Evolutionary conservation across 176 grass and related monocot species (phyloP).

Genomic region (Oryza brachyantha): DNA sequence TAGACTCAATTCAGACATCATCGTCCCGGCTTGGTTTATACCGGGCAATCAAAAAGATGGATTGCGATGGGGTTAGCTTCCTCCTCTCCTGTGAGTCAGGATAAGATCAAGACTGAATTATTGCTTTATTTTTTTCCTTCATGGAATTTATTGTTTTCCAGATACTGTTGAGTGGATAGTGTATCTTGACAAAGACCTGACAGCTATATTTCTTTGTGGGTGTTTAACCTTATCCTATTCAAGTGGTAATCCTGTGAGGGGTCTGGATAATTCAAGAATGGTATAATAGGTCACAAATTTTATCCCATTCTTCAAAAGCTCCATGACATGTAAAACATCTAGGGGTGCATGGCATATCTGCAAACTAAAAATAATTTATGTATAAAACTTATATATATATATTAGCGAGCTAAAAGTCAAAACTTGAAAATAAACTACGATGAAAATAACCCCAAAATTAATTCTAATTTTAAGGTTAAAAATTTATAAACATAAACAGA

Average conservation of each 20-base stretch:
- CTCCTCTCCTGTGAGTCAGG: background rate
- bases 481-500: too few relatives aligned
- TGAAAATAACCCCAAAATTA: too few relatives aligned
- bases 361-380: too few relatives aligned
- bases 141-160: background rate
- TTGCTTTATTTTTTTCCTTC: background rate
- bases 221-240: constrained; percentile 23
- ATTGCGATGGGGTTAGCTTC: background rate
- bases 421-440: too few relatives aligned
- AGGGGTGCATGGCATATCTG: too few relatives aligned
- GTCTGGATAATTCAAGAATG: background rate
- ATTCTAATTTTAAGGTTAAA: too few relatives aligned
- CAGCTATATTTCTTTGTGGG: background rate
- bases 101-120: constrained; percentile 32
- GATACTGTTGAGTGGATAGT: background rate
- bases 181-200: constrained; percentile 8
- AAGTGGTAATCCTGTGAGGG: background rate
- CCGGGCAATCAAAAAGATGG: background rate
- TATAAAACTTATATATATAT: too few relatives aligned
- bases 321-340: background rate
- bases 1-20: background rate
- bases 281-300: background rate
- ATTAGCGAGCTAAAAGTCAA: too few relatives aligned
- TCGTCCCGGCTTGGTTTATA: background rate
- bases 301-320: background rate